Evolutionary conservation across 805 yeast genomes (phyloP).

Genomic region (Pichia ethanolica): DNA sequence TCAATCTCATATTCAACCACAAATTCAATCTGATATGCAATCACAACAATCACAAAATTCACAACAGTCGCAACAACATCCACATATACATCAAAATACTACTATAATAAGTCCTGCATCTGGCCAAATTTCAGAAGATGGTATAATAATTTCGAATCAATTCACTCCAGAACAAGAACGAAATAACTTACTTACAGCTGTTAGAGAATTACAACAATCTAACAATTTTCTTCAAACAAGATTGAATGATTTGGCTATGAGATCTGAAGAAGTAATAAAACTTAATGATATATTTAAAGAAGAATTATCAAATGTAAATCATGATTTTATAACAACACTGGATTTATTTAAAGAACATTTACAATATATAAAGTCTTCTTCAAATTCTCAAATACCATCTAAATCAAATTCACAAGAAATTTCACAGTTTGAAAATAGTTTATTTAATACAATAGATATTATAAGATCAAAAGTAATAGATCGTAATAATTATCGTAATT

Average conservation of each 20-base stretch:
- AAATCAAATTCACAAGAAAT: not conserved
- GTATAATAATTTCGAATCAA: not conserved
- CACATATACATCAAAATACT: constrained; percentile 7
- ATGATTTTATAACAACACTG: constrained; percentile 45
- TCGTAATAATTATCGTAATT: too few relatives aligned
- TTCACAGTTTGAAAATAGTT: too few relatives aligned
- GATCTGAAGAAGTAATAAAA: constrained; percentile 33
- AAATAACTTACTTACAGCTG: not conserved
- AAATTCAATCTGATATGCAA: not conserved
- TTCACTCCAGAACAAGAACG: constrained; percentile 6
- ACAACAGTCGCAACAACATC: constrained; percentile 2
- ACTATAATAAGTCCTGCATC: not conserved
- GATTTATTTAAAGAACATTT: constrained; percentile 30
- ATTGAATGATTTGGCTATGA: not conserved
- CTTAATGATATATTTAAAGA: constrained; percentile 42
- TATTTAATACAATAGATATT: too few relatives aligned
- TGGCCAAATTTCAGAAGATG: not conserved
- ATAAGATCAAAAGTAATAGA: too few relatives aligned
- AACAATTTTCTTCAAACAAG: not conserved
- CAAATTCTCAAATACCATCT: constrained; percentile 1
- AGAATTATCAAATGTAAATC: constrained; percentile 41
- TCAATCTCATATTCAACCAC: not conserved
- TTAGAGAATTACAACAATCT: constrained; percentile 1
- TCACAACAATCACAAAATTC: constrained; percentile 1
- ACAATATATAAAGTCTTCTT: constrained; percentile 1